Base-by-base conservation (phyloP, 2,329 filamentous ascomycete species). In the Nakataea oryzae region DNA sequence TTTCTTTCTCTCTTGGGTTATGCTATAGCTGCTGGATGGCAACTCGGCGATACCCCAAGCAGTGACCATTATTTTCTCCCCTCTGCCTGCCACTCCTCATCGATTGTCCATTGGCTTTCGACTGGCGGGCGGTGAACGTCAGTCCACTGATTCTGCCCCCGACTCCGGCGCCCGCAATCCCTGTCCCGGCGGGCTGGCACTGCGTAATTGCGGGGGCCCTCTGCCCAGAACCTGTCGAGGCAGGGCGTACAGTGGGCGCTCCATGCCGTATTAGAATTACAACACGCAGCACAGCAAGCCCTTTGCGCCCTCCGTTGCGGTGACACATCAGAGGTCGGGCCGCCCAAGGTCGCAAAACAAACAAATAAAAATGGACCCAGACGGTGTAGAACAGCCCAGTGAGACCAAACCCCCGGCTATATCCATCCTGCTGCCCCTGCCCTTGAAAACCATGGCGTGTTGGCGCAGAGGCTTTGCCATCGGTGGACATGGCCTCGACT, bases 341-440 rank as follows among this genome's bases (percentile, higher is more conserved):
- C n/a, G 28, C 27, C 4, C 26, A 8, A 28, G 13, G 54, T 47
- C 17, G 8, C 26, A 32, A 27, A 26, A 56, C 26, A 27, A 27
- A 26, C 27, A 12, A 56, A 29, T 29, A 61, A 61, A 61, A 59
- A 62, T 62, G 61, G 61, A 62, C 30, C 61, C 54, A 14, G 54
- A 62, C 28, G 61, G 61, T 47, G 24, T 30, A 28, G 57, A 34
- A 27, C 54, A 27, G 56, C 61, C 61, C 57, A 59, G 61, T 62
- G 55, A 62, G 61, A 62, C 7, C 24, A 57, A 30, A 57, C 6
- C 32, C 58, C 47, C 58, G 30, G 41, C 24, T 3, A n/a, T n/a
- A n/a, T n/a, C n/a, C n/a, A 50, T 50, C 11, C 41, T 11, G 41
- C 21, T 50, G 21, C 24, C n/a, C 41, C 41, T 9, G 41, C 41